Percentiles rank a stretch among this genome's conserved stretches.
Evolutionary conservation across 345 rosid species (phyloP).

Genomic region (Citrus hindsii): DNA sequence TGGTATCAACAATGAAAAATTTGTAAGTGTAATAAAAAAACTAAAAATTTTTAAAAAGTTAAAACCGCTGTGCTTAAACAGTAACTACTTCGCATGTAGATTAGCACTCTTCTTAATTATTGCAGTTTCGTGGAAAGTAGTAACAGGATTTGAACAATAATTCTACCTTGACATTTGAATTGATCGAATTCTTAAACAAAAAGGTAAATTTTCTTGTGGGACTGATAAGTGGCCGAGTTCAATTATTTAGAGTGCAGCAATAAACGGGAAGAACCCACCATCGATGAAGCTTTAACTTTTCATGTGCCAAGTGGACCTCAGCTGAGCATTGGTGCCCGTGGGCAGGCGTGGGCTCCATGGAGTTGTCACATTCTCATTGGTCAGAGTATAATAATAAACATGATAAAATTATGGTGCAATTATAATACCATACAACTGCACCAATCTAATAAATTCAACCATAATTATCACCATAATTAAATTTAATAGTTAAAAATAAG

Average conservation of each 20-base stretch:
- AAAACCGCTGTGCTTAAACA: no score
- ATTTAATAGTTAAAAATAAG: rapidly evolving
- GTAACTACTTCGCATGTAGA: no score
- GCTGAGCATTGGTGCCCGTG: background rate
- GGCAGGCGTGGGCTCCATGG: background rate
- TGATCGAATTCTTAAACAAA: background rate
- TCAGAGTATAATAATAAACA: background rate
- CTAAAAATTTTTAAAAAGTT: no score
- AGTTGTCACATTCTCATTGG: background rate
- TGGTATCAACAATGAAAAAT: no score
- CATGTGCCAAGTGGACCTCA: background rate
- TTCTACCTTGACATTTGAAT: no score
- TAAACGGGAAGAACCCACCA: background rate
- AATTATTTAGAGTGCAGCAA: background rate
- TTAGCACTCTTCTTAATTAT: no score
- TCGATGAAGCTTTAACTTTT: background rate
- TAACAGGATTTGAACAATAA: background rate
- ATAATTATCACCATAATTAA: rapidly evolving
- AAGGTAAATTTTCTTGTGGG: background rate
- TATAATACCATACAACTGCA: rapidly evolving
- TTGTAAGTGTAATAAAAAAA: no score
- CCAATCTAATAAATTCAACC: no score
- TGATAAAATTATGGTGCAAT: no score
- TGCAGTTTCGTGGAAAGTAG: no score
- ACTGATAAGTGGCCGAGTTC: background rate